Evolutionary conservation across 768 basidiomycete genomes (phyloP), one percentile per base, ranked within the genome.

Genomic region (Hebeloma cylindrosporum): DNA sequence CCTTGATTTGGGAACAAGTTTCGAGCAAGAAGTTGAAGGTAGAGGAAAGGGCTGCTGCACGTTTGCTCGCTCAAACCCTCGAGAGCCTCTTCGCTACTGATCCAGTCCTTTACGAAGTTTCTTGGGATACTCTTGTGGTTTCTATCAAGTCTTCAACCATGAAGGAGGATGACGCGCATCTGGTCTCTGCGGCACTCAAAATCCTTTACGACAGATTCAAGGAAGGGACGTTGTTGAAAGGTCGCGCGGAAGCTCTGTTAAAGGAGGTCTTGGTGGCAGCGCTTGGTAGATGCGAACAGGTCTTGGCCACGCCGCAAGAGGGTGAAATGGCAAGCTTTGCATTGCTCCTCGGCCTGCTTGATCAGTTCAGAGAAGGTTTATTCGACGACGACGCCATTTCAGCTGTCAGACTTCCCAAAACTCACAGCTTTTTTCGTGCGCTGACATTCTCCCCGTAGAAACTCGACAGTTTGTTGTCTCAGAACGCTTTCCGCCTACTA

Each of bases 291-390:
- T 66, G 70, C 31, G 62, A 66, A 28, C 43, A 50, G 45, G 47
- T 36, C 45, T 46, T 48, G 54, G 43, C 9, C 1, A 40, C 2
- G 5, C 28, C 29, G 27, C 39, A 9, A 21, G 40, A 22, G 5
- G 45, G 29, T 2, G 39, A 36, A 41, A 28, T 30, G 3, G 25
- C 46, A 8, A 47, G 37, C 27, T 58, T 64, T 44, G 44, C 52
- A 9, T 45, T 62, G 20, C 59, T 82, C 21, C 65, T 74, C 10
- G 65, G 64, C 28, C 61, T 84, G 25, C 53, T 87, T 30, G 67
- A 73, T 7, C 65, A 70, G 4, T 85, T 87, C 48, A 76, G 76
- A 2, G 60, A 69, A 5, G 62, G 67, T 0, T 54, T 87, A 10
- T 83, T 83, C 45, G 47, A 62, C 1, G 70, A 81, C 29, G 51